Evolutionary conservation across 2,329 filamentous ascomycete genomes (phyloP).

Genomic region (Fusarium pininemorale): DNA sequence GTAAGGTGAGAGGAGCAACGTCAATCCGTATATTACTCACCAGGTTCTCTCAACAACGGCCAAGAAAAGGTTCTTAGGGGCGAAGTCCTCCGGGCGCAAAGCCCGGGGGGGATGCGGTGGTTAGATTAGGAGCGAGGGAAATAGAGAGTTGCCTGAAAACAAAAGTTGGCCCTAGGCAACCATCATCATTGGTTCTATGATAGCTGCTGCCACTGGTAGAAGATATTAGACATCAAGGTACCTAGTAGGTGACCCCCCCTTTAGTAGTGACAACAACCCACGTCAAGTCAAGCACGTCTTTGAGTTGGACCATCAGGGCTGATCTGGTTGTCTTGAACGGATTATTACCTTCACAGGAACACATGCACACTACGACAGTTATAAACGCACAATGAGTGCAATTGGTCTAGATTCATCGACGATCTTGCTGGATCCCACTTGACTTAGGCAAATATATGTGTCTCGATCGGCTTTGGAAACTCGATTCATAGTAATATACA

Average conservation of each 20-base stretch:
- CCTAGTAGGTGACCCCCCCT: not conserved
- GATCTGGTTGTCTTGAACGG: not conserved
- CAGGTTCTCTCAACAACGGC: not conserved
- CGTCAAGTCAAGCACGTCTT: not conserved
- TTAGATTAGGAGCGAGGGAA: not conserved
- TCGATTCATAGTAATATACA: not conserved
- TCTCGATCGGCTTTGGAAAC: not conserved
- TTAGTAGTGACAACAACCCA: not conserved
- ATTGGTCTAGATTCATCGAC: not conserved
- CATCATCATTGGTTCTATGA: not conserved
- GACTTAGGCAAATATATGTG: not conserved
- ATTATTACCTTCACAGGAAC: not conserved
- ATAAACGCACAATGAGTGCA: not conserved
- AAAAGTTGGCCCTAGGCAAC: not conserved
- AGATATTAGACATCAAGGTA: not conserved
- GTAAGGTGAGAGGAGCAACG: not conserved
- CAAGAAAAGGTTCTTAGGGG: not conserved
- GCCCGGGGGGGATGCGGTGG: not conserved
- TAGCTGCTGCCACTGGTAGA: not conserved
- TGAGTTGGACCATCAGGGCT: not conserved
- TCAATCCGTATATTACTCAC: not conserved
- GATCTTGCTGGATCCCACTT: not conserved
- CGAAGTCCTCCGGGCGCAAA: not conserved
- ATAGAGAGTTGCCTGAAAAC: not conserved
- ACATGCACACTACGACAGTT: not conserved